phyloP scores from a whole-genome alignment of 768 basidiomycete species.

The Phlebiopsis gigantea region DNA sequence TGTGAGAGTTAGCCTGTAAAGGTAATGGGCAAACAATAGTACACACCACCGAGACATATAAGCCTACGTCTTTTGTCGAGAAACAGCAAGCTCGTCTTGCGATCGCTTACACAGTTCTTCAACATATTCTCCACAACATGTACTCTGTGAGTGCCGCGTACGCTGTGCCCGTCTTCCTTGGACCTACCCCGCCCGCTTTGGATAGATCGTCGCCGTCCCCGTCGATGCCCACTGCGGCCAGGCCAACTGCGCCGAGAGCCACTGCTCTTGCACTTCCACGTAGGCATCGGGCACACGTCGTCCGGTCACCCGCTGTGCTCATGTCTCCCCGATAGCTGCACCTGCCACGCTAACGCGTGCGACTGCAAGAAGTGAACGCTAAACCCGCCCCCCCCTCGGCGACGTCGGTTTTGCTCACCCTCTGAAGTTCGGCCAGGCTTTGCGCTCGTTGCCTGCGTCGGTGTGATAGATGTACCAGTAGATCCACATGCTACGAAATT shows the following conservation, averaged over 20 bases:
- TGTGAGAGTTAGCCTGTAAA: neutral
- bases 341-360: neutral
- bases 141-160: neutral
- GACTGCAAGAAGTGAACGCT: neutral
- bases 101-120: neutral
- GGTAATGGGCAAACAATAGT: neutral
- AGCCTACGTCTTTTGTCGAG: neutral
- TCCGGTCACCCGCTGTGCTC: neutral
- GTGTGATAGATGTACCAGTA: neutral
- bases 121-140: neutral
- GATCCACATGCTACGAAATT: neutral
- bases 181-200: neutral
- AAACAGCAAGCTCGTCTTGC: neutral
- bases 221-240: constrained; percentile 4
- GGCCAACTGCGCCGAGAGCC: neutral
- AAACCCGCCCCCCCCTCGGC: neutral
- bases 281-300: neutral
- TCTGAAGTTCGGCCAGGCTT: neutral
- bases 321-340: neutral
- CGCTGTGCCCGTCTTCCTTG: too few species aligned
- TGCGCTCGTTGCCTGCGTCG: neutral
- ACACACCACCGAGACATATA: neutral
- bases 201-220: neutral
- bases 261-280: neutral
- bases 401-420: neutral